Evolutionary conservation across 2,329 filamentous ascomycete species (phyloP).

Genomic region (Paecilomyces variotii): DNA sequence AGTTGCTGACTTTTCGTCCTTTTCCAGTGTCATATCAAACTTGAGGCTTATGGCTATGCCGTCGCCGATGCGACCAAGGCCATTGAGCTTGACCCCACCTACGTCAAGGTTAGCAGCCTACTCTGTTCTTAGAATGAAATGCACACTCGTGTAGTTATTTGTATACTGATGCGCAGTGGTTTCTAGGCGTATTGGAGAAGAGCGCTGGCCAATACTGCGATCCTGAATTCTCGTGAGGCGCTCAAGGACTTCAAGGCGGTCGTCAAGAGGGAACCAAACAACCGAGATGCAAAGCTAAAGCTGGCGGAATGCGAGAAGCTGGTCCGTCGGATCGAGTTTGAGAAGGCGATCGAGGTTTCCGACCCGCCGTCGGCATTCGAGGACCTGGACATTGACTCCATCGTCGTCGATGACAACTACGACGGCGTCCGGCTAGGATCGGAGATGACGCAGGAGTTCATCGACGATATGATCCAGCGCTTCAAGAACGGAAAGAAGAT

Average conservation of each 20-base stretch:
- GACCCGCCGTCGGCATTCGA: slow-evolving; percentile 90
- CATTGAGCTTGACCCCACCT: slow-evolving; percentile 76
- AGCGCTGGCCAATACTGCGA: slow-evolving; percentile 84
- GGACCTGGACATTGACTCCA: slow-evolving; percentile 78
- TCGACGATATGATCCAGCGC: slow-evolving; percentile 91
- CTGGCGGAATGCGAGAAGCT: slow-evolving; percentile 90
- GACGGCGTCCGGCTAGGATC: slow-evolving; percentile 70
- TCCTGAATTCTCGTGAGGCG: slow-evolving; percentile 79
- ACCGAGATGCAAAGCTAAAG: slow-evolving; percentile 87
- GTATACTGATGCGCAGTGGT: background rate
- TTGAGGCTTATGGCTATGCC: slow-evolving; percentile 89
- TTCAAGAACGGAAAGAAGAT: slow-evolving; percentile 96
- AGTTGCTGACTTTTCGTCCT: slow-evolving; percentile 8
- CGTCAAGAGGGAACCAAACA: slow-evolving; percentile 74
- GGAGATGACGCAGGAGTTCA: slow-evolving; percentile 92
- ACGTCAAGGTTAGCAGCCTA: slow-evolving; percentile 63
- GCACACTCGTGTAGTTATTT: background rate
- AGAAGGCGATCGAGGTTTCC: slow-evolving; percentile 86
- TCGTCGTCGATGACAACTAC: slow-evolving; percentile 73
- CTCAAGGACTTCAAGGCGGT: slow-evolving; percentile 88
- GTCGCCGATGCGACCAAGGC: slow-evolving; percentile 86
- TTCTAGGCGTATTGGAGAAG: slow-evolving; percentile 83
- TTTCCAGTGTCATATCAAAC: slow-evolving; percentile 79
- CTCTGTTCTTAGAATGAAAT: background rate
- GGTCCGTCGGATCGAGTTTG: slow-evolving; percentile 84